Evolutionary conservation across 257 asterid species (phyloP).

Genomic region (Vinca minor): DNA sequence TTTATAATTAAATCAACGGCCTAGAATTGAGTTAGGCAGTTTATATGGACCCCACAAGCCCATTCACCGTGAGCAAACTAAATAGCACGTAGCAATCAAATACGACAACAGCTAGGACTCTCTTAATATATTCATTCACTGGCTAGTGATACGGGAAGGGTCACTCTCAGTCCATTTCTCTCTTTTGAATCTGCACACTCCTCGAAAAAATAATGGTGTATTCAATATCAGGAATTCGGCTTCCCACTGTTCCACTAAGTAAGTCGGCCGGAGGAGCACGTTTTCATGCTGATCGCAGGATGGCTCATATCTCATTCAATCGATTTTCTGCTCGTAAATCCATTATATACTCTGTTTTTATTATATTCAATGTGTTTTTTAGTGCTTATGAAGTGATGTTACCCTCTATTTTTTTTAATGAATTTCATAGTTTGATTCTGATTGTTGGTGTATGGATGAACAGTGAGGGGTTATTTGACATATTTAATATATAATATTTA

Average conservation of each 20-base stretch:
- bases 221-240: slow-evolving; percentile 50
- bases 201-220: slow-evolving; percentile 44
- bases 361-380: too few species aligned
- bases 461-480: too few species aligned
- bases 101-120: too few species aligned
- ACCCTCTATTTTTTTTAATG: too few species aligned
- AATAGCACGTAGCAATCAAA: slow-evolving; percentile 11
- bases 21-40: too few species aligned
- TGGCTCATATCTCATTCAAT: slow-evolving; percentile 23
- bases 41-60: slow-evolving; percentile 12
- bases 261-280: slow-evolving; percentile 33
- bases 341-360: too few species aligned
- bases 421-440: neutral
- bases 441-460: neutral
- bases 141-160: neutral
- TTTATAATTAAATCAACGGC: neutral
- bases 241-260: slow-evolving; percentile 45
- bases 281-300: slow-evolving; percentile 27
- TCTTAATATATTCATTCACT: neutral
- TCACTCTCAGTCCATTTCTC: too few species aligned
- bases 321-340: slow-evolving; percentile 39
- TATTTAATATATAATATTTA: neutral
- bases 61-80: slow-evolving; percentile 9
- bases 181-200: too few species aligned
- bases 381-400: too few species aligned